Base-by-base conservation (phyloP, 2,329 filamentous ascomycete species). In the Exophiala dermatitidis region DNA sequence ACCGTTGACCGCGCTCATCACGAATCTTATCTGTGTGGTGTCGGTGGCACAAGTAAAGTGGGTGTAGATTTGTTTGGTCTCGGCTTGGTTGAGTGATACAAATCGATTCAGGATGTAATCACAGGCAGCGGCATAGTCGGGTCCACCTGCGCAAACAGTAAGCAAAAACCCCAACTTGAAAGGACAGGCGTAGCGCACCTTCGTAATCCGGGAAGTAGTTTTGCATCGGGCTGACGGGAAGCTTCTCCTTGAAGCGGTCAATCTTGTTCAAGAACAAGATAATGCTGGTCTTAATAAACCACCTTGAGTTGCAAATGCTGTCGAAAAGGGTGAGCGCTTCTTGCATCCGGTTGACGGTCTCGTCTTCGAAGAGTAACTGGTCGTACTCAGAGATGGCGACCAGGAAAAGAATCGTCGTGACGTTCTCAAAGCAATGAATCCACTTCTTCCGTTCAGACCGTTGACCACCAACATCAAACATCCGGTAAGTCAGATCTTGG, bases 1-100 rank as follows among this genome's bases (percentile, higher is more conserved):
- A 95, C 90, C 90, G 75, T 98, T 98, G 68, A 98, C 93, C 63
- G 93, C 93, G 58, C 91, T 90, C 93, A 98, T 98, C 74, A 98
- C 93, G 78, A 98, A 97, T 68, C 93, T 85, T 66, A 98, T 98
- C 73, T 98, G 93, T 67, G 93, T 96, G 32, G 93, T 98, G 70
- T 98, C 93, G 46, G 93, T 98, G 57, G 93, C 93, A 71, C 93
- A 97, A 47, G 93, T 98, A 75, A 98, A 98, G 74, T 97, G 93
- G 55, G 93, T 98, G 79, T 98, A 98, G 71, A 98, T 97, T 73
- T 98, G 93, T 80, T 98, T 98, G 51, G 90, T 95, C 77, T 97
- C 93, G 71, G 96, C 91, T 74, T 97, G 93, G 77, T 98, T 98
- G 69, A 98, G 78, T 69, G 88, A 93, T 66, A 97, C 93, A 73